Evolutionary conservation across 2,329 filamentous ascomycete species (phyloP).

Genomic region (Hansfordia pulvinata): DNA sequence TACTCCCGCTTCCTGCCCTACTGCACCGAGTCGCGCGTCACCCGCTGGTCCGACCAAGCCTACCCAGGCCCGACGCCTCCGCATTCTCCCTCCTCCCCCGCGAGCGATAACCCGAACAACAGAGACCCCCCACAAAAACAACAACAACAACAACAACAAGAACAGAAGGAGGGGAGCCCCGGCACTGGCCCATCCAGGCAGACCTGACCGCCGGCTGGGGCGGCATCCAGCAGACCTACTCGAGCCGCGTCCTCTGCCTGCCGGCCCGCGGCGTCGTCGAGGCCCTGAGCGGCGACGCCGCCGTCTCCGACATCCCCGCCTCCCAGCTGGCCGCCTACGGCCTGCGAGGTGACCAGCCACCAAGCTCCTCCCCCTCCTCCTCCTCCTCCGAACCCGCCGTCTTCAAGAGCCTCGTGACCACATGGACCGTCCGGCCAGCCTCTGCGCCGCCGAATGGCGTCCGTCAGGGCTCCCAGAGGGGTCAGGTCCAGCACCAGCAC

Average conservation of each 20-base stretch:
- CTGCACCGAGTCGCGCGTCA: slow-evolving; percentile 67
- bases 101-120: neutral
- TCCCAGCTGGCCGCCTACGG: slow-evolving; percentile 17
- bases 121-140: neutral
- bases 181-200: slow-evolving; percentile 57
- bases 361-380: slow-evolving; percentile 8
- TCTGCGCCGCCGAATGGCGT: too few relatives aligned
- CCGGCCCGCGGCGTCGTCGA: slow-evolving; percentile 56
- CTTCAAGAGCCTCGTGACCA: slow-evolving; percentile 55
- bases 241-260: slow-evolving; percentile 65
- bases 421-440: slow-evolving; percentile 49
- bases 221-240: slow-evolving; percentile 71
- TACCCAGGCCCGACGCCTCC: too few relatives aligned
- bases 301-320: slow-evolving; percentile 25
- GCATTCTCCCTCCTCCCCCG: too few relatives aligned
- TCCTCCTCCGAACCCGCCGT: slow-evolving; percentile 25
- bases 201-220: slow-evolving; percentile 79
- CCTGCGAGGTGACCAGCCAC: too few relatives aligned
- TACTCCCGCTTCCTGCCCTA: slow-evolving; percentile 89
- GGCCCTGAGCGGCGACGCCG: slow-evolving; percentile 53
- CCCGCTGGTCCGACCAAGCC: slow-evolving; percentile 47
- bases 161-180: slow-evolving; percentile 15
- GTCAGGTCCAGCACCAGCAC: slow-evolving; percentile 13
- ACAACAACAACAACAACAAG: slow-evolving; percentile 20
- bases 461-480: slow-evolving; percentile 18